phyloP scores from a whole-genome alignment of 2,329 filamentous ascomycete species.

The Clathrospora elynae region DNA sequence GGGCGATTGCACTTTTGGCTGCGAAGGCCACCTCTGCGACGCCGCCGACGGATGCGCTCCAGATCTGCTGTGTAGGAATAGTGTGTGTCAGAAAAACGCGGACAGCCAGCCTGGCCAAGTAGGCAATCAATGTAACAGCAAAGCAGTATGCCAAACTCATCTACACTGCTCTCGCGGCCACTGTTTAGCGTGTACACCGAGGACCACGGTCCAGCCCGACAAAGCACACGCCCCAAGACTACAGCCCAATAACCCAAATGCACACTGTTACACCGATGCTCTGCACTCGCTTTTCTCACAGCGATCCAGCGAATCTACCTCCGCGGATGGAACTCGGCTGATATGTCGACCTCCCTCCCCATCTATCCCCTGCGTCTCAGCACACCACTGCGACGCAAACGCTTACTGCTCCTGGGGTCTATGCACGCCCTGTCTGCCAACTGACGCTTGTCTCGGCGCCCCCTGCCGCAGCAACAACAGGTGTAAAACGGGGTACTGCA shows the following conservation, averaged over 20 bases:
- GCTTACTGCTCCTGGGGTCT: conserved; percentile 38
- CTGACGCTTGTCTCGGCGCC: conserved; percentile 32
- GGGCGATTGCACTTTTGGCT: conserved; percentile 39
- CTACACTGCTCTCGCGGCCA: conserved; percentile 27
- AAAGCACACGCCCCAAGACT: background rate
- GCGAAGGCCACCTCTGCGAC: conserved; percentile 39
- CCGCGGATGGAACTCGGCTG: background rate
- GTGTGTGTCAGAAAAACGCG: conserved; percentile 29
- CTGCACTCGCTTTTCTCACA: conserved; percentile 17
- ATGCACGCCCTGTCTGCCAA: conserved; percentile 27
- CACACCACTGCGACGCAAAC: conserved; percentile 33
- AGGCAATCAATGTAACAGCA: conserved; percentile 36
- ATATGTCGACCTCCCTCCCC: conserved; percentile 4
- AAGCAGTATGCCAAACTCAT: conserved; percentile 35
- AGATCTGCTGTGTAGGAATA: conserved; percentile 40
- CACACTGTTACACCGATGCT: conserved; percentile 27
- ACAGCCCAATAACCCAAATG: conserved; percentile 16
- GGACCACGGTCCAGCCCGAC: conserved; percentile 22
- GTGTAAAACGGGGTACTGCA: conserved; percentile 45
- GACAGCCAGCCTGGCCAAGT: conserved; percentile 33
- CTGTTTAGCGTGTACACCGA: conserved; percentile 28
- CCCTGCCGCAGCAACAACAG: conserved; percentile 33
- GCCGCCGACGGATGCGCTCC: conserved; percentile 35
- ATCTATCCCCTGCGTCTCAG: conserved; percentile 28
- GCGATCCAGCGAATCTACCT: background rate